Percentiles rank a stretch among this genome's conserved stretches.
Conservation (phyloP, 176 grass and related monocot species). For the Raddia distichophylla region DNA sequence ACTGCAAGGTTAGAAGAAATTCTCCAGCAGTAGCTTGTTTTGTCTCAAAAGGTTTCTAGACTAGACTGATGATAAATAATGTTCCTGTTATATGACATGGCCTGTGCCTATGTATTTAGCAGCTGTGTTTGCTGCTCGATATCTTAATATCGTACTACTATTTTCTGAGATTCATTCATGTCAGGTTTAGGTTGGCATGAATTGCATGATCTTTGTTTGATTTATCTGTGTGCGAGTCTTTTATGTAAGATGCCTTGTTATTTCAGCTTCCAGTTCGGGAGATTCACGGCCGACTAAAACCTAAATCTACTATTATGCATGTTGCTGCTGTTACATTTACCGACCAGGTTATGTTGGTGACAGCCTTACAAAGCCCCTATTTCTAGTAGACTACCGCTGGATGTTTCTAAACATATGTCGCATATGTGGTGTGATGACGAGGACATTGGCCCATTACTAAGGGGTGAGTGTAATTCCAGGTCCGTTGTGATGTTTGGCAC, state of each 20-base stretch:
- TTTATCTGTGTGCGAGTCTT: not conserved
- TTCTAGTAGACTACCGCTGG: too few species aligned
- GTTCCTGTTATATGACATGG: constrained; percentile 36
- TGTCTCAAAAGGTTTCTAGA: constrained; percentile 24
- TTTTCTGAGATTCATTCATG: constrained; percentile 27
- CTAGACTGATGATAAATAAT: constrained; percentile 44
- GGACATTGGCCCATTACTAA: too few species aligned
- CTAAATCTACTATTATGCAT: not conserved
- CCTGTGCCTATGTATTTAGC: constrained; percentile 32
- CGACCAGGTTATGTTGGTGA: not conserved
- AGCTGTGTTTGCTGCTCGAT: not conserved
- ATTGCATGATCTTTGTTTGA: not conserved
- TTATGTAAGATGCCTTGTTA: not conserved
- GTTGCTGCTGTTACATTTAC: not conserved
- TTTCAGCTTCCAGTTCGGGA: not conserved
- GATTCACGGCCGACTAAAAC: not conserved
- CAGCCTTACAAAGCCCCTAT: too few species aligned
- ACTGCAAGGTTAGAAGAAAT: constrained; percentile 35
- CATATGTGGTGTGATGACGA: too few species aligned
- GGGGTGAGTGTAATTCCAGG: too few species aligned
- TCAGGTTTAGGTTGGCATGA: constrained; percentile 28
- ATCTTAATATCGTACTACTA: not conserved
- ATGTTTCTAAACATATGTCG: too few species aligned
- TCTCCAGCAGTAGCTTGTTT: constrained; percentile 28
- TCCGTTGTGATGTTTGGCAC: too few species aligned